These are phyloP conservation scores for Rhodotorula sp. DNA, from an alignment of 1,284 basidiomycete species.

Conservation along the genomic window DNA sequence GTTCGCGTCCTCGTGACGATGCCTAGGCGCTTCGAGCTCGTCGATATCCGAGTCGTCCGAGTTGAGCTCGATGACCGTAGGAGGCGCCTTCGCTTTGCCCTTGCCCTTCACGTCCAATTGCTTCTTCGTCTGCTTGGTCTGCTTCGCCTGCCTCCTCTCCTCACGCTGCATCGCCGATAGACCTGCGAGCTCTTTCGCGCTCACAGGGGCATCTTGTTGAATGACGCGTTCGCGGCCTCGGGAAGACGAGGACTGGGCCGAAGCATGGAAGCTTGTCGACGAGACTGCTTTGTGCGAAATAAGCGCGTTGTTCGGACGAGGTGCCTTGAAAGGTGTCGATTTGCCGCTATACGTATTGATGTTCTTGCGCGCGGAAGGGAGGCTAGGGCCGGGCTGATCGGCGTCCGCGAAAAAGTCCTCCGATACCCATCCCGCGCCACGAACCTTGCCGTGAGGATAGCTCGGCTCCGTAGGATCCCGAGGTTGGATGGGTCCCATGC, in stretches of 20 bases:
- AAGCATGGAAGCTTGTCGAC: not conserved
- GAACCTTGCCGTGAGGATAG: too few relatives aligned
- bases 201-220: not conserved
- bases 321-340: too few relatives aligned
- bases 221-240: not conserved
- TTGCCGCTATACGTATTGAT: too few relatives aligned
- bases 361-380: too few relatives aligned
- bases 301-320: too few relatives aligned
- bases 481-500: too few relatives aligned
- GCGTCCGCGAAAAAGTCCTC: too few relatives aligned
- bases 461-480: too few relatives aligned
- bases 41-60: slow-evolving; percentile 1
- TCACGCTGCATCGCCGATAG: not conserved
- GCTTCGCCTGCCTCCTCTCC: not conserved
- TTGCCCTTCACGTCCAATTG: not conserved
- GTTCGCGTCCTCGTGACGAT: not conserved
- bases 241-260: not conserved
- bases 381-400: too few relatives aligned
- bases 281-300: too few relatives aligned
- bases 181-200: not conserved
- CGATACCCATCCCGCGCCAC: too few relatives aligned
- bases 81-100: not conserved
- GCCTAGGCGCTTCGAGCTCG: not conserved
- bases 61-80: not conserved
- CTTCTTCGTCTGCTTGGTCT: not conserved